Evolutionary conservation across 805 yeast species (phyloP).

Genomic region (Yamadazyma sp.): DNA sequence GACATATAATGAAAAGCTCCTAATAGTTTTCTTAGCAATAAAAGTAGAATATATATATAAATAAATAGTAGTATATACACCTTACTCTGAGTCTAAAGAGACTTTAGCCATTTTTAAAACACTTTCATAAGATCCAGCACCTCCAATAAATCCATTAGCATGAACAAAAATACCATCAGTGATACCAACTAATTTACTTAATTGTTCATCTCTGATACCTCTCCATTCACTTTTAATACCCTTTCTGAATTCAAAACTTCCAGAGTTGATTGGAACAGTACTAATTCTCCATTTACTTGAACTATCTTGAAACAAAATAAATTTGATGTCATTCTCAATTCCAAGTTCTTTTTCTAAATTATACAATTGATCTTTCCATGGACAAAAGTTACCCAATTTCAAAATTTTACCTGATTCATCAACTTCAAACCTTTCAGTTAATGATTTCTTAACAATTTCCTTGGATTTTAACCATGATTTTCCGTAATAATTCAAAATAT

Average conservation of each 20-base stretch:
- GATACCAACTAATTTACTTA: conserved; percentile 73
- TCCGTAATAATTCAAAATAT: conserved; percentile 67
- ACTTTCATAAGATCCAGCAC: conserved; percentile 76
- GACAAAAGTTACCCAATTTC: conserved; percentile 72
- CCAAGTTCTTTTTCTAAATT: conserved; percentile 61
- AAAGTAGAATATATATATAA: too few species aligned
- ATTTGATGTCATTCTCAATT: conserved; percentile 50
- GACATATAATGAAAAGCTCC: too few species aligned
- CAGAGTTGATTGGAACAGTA: conserved; percentile 78
- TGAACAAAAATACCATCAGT: conserved; percentile 88
- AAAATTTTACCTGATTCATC: conserved; percentile 73
- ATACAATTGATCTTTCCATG: conserved; percentile 94
- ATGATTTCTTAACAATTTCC: conserved; percentile 67
- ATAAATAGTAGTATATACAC: too few species aligned
- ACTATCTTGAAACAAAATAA: conserved; percentile 80
- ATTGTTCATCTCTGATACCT: conserved; percentile 88
- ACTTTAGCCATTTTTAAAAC: conserved; percentile 68
- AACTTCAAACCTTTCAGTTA: conserved; percentile 54
- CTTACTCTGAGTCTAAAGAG: too few species aligned
- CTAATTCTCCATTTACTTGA: conserved; percentile 78
- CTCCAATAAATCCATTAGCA: conserved; percentile 97
- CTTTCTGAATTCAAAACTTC: conserved; percentile 80
- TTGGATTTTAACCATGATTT: conserved; percentile 91
- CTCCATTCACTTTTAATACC: conserved; percentile 91
- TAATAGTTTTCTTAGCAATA: too few species aligned